Evolutionary conservation across 1,284 basidiomycete genomes (phyloP).

Genomic region (Marasmius fiardii): DNA sequence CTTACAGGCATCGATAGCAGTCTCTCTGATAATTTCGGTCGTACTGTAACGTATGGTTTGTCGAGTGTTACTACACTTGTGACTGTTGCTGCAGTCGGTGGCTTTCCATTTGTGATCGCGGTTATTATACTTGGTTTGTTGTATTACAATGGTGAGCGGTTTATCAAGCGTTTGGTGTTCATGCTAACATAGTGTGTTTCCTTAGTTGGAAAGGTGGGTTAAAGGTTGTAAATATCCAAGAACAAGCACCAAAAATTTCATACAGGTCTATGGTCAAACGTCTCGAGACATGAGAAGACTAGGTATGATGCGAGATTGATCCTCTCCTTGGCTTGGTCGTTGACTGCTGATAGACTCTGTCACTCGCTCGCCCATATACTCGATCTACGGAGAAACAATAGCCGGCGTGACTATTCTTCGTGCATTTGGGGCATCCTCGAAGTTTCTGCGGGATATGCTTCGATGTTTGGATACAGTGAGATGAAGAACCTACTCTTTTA

Average conservation of each 20-base stretch:
- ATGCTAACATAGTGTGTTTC: slow-evolving; percentile 5
- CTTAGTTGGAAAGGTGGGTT: slow-evolving; percentile 44
- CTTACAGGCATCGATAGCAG: slow-evolving; percentile 77
- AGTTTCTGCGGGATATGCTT: slow-evolving; percentile 86
- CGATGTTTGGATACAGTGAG: slow-evolving; percentile 77
- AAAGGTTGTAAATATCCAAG: background rate
- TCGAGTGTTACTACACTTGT: slow-evolving; percentile 64
- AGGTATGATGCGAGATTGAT: slow-evolving; percentile 40
- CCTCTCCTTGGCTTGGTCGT: background rate
- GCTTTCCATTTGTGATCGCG: slow-evolving; percentile 67
- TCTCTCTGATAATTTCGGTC: slow-evolving; percentile 84
- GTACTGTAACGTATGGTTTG: slow-evolving; percentile 62
- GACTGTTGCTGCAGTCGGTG: slow-evolving; percentile 82
- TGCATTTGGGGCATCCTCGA: slow-evolving; percentile 84
- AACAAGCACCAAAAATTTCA: slow-evolving; percentile 28
- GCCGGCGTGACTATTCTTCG: slow-evolving; percentile 85
- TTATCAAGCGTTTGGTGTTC: background rate
- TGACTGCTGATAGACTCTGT: slow-evolving; percentile 61
- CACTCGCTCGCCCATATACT: slow-evolving; percentile 88
- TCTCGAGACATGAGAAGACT: slow-evolving; percentile 87
- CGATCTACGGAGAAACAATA: slow-evolving; percentile 89
- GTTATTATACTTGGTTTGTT: slow-evolving; percentile 57
- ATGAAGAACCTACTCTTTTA: slow-evolving; percentile 8
- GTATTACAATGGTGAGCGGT: slow-evolving; percentile 63
- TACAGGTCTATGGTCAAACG: slow-evolving; percentile 80